Base-by-base conservation (phyloP, 2,329 filamentous ascomycete species). In the Epichloe elymi region DNA sequence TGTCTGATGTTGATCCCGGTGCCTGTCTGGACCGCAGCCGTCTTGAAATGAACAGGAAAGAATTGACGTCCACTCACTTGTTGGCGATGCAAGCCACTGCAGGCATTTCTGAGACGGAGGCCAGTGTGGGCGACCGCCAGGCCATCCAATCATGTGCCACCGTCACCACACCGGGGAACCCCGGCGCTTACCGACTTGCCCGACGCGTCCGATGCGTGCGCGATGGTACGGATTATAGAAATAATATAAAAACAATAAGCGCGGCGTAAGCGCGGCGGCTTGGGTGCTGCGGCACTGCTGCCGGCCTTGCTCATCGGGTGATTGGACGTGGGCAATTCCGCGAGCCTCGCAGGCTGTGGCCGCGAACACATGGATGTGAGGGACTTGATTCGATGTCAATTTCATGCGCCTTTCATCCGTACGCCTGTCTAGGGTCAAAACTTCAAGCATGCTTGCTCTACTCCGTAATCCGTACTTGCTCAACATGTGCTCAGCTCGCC, bases 391-490 rank as follows among this genome's bases (percentile, higher is more conserved):
- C 58, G 60, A 65, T 67, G 67, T 67, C 48, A 41, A 43, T 44
- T 47, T 44, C 33, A 57, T 67, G 61, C 67, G 65, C 68, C 69
- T 55, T 53, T 62, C 7, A 26, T 26, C 23, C 23, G 23, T 26
- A 69, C 70, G 67, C 70, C 68, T 62, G 67, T 69, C 65, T 68
- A 67, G 49, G 47, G 60, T 59, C 58, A 58, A 60, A 63, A 63
- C 60, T 61, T 65, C 56, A 63, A 61, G 58, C 60, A 62, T 60
- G 26, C 41, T 51, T 49, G 47, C 51, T 48, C 19, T 19, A 19
- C 19, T 19, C 19, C 19, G 19, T 19, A 19, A 1, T 19, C 19
- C 19, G 19, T 19, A 19, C 23, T 50, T 49, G 47, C 51, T 48
- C 11, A 38, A 49, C 26, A 44, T 44, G 35, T 46, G 44, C 38